Percentiles rank a stretch among this genome's conserved stretches.
Conservation (phyloP, 768 basidiomycete genomes). For the Macrolepiota albuminosa region DNA sequence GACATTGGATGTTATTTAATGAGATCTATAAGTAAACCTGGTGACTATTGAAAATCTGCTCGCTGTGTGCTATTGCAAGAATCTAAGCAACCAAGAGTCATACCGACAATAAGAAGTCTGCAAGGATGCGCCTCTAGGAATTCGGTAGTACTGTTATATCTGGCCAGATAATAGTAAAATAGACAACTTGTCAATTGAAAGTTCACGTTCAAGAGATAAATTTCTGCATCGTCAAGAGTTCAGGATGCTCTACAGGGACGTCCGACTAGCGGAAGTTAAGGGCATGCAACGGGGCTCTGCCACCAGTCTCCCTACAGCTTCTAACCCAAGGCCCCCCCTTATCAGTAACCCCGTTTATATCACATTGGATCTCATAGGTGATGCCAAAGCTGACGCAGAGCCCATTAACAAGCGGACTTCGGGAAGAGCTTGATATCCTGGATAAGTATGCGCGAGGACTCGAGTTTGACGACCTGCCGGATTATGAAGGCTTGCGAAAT, state of each 20-base stretch:
- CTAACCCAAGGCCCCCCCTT: no score
- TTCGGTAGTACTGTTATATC: not conserved
- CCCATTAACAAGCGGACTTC: no score
- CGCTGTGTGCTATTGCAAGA: not conserved
- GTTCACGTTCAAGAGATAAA: not conserved
- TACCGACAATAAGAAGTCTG: not conserved
- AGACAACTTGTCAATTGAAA: not conserved
- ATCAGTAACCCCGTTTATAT: no score
- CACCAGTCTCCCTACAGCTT: no score
- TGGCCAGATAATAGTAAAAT: not conserved
- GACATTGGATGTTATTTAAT: not conserved
- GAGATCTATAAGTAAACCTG: not conserved
- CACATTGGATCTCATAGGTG: no score
- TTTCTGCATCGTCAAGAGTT: not conserved
- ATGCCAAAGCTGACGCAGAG: no score
- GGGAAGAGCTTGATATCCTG: no score
- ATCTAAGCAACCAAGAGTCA: not conserved
- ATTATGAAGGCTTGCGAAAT: no score
- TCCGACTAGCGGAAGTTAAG: no score
- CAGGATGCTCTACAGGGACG: not conserved
- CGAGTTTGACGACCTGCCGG: no score
- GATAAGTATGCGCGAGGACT: no score
- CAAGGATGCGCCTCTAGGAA: not conserved
- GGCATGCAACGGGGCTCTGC: no score
- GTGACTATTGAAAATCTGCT: not conserved